These are phyloP conservation scores for Fusarium nurragi DNA, from an alignment of 2,329 filamentous ascomycete genomes.

Conservation along the genomic window DNA sequence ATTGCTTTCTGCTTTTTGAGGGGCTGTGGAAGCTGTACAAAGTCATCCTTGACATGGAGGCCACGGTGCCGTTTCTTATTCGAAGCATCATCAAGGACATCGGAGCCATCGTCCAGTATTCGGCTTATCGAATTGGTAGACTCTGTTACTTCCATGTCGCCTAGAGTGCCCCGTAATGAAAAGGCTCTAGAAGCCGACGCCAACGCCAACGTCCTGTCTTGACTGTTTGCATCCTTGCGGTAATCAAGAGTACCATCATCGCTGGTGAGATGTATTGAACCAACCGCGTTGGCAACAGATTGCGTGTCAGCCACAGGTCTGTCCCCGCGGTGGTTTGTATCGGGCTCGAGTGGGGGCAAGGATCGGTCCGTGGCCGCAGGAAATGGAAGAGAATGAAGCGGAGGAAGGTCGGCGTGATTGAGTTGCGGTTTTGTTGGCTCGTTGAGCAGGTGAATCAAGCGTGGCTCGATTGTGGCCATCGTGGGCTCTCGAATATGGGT, in stretches of 20 bases:
- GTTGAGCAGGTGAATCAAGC: constrained; percentile 72
- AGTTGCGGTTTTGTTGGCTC: constrained; percentile 61
- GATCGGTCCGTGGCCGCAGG: constrained; percentile 57
- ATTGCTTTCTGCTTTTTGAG: constrained; percentile 71
- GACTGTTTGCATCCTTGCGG: constrained; percentile 35
- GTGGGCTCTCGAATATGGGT: constrained; percentile 49
- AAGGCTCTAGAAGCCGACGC: constrained; percentile 43
- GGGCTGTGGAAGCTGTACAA: constrained; percentile 71
- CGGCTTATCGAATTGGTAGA: constrained; percentile 57
- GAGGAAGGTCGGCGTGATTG: constrained; percentile 63
- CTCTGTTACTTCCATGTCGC: constrained; percentile 51
- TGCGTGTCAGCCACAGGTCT: constrained; percentile 39
- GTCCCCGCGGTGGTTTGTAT: constrained; percentile 55
- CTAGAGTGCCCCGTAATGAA: constrained; percentile 54
- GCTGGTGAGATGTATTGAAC: constrained; percentile 28
- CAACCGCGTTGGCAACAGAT: constrained; percentile 19
- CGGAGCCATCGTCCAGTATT: constrained; percentile 57
- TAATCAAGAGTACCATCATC: constrained; percentile 38
- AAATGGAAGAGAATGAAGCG: constrained; percentile 60
- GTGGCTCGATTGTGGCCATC: constrained; percentile 74
- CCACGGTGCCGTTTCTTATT: constrained; percentile 65
- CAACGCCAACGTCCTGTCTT: constrained; percentile 41
- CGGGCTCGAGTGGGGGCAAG: constrained; percentile 63
- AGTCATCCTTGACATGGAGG: constrained; percentile 65
- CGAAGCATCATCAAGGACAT: constrained; percentile 56